Percentiles rank a stretch among this genome's conserved stretches.
Conservation (phyloP, 2,329 filamentous ascomycete genomes). For the Ascochyta pisi region DNA sequence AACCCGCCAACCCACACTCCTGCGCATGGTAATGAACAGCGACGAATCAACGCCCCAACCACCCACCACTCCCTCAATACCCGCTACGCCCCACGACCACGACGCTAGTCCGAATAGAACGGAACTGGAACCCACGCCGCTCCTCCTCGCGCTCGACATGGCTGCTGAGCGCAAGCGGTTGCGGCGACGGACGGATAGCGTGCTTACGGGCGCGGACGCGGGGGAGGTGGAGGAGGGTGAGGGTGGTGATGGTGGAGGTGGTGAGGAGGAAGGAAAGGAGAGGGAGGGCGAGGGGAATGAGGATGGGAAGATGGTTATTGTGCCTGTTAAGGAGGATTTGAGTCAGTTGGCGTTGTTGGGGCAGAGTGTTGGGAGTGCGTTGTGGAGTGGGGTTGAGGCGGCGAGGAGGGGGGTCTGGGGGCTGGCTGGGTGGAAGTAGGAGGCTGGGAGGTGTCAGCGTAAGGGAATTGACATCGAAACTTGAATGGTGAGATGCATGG, state of each 20-base stretch:
- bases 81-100: background rate
- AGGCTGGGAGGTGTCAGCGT: no score
- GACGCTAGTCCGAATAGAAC: background rate
- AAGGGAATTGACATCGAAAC: no score
- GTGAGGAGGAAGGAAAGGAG: background rate
- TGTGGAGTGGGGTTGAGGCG: conserved; percentile 14
- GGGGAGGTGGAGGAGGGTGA: background rate
- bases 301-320: conserved; percentile 12
- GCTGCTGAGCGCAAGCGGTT: conserved; percentile 9
- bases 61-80: background rate
- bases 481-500: no score
- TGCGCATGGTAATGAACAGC: conserved; percentile 13
- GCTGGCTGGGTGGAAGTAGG: conserved; percentile 6
- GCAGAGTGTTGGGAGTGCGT: background rate
- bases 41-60: background rate
- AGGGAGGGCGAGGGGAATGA: background rate
- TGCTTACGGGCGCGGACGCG: conserved; percentile 1
- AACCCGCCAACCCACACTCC: conserved; percentile 15
- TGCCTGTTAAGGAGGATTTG: conserved; percentile 10
- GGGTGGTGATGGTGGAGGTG: no score
- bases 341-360: conserved; percentile 11
- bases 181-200: conserved; percentile 1
- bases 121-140: conserved; percentile 12
- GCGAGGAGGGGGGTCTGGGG: conserved; percentile 16
- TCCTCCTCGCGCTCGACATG: conserved; percentile 15